A percentile compares a stretch with the other conserved stretches of the same genome.
Conservation (phyloP, 208 protist species). For the Leishmania martiniquensis region DNA sequence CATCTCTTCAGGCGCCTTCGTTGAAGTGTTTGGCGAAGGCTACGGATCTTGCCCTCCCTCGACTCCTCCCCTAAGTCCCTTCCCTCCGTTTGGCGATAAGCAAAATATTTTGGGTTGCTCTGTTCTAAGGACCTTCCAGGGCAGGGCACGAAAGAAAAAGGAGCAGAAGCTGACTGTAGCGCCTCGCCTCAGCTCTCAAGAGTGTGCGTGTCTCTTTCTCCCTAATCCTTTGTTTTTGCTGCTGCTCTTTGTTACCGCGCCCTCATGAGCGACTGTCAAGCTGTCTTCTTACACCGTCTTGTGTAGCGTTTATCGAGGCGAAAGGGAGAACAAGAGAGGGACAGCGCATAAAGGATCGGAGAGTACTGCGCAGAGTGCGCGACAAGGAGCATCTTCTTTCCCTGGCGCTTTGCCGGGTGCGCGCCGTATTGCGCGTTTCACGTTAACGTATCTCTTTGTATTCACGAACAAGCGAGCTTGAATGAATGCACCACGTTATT, state of each 20-base stretch:
- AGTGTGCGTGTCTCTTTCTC: background rate
- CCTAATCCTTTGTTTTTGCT: background rate
- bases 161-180: background rate
- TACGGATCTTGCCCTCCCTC: background rate
- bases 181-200: background rate
- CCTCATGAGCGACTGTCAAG: background rate
- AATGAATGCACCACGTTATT: background rate
- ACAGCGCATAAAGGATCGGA: background rate
- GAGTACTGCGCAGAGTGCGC: background rate
- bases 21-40: background rate
- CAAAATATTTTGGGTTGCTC: background rate
- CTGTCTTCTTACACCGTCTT: background rate
- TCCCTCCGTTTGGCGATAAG: background rate
- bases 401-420: background rate
- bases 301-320: background rate
- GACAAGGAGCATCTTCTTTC: constrained; percentile 1
- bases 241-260: background rate
- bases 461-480: constrained; percentile 4
- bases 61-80: background rate
- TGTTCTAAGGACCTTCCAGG: background rate
- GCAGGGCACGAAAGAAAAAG: background rate
- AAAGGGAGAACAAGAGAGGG: constrained; percentile 1
- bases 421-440: constrained; percentile 3
- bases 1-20: background rate
- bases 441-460: constrained; percentile 14